Evolutionary conservation across 441 rosid genomes (phyloP), one percentile per base, ranked within the genome.

Genomic region (Melastoma candidum): DNA sequence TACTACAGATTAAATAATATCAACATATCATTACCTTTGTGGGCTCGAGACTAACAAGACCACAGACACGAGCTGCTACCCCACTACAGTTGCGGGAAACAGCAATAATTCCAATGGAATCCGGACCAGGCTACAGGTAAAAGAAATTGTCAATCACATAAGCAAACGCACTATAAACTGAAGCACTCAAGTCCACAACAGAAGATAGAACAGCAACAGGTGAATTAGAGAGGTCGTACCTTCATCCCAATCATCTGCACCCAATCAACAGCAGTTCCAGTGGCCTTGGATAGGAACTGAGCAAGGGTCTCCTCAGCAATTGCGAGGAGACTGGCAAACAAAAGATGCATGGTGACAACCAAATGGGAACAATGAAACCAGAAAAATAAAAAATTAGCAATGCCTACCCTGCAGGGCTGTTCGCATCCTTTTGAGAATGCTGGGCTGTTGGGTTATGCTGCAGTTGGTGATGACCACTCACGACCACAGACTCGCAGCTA

Each of bases 401-500:
- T 36, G 11, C 76, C 60, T 54, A 87, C 97, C 96, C 96, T 72
- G 97, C 95, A 81, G 96, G 97, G 92, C 71, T 84, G 80, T 75
- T 84, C 69, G 90, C 97, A 84, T 90, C 96, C 59, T 86, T 76
- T 47, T 79, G 87, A 22, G 80, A 82, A 68, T 86, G 95, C 85
- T 79, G 95, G 65, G 77, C 78, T 51, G 79, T 76, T 75, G 90
- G 89, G 94, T 87, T 85, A 74, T 85, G 90, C 77, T 90, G 94
- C 66, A 82, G 87, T 69, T 81, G 85, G 54, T 85, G 90, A 82
- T 85, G 95, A 83, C 89, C 98, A 48, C 84, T 87, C 71, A 87
- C 77, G 89, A 84, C 95, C 95, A 84, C 96, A 83, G 96, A 87
- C 79, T 87, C 96, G 70, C 97, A 87, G 86, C 96, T 90, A 74